phyloP scores from a whole-genome alignment of 2,329 filamentous ascomycete genomes.

The Claviceps fusiformis region DNA sequence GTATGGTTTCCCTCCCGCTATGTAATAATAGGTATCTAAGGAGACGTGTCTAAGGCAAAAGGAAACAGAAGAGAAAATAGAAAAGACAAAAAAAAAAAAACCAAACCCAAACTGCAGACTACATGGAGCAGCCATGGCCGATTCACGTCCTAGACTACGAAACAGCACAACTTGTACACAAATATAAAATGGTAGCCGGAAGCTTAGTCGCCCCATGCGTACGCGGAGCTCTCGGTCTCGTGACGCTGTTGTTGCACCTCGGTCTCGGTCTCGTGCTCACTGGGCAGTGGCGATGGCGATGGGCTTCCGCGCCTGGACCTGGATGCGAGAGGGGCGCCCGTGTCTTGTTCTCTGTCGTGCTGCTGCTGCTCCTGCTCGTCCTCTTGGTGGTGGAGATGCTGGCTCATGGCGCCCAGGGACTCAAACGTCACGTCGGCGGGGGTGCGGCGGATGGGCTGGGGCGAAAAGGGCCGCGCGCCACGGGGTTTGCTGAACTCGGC shows the following conservation, averaged over 20 bases:
- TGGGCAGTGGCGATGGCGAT: background rate
- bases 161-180: too few species aligned
- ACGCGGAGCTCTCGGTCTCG: background rate
- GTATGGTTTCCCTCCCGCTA: too few species aligned
- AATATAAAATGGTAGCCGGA: too few species aligned
- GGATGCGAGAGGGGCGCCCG: background rate
- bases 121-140: too few species aligned
- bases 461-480: constrained; percentile 45
- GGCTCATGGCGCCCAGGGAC: constrained; percentile 18
- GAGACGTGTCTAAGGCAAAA: too few species aligned
- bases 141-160: too few species aligned
- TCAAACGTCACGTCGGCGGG: constrained; percentile 28
- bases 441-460: constrained; percentile 33
- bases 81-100: too few species aligned
- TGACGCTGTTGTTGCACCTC: background rate
- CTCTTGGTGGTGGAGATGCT: background rate
- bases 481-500: constrained; percentile 39
- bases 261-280: background rate
- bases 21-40: too few species aligned
- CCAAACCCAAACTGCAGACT: too few species aligned
- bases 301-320: background rate
- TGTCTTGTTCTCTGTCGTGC: background rate
- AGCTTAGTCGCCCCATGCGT: background rate
- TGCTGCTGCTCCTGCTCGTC: background rate
- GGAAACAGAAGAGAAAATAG: too few species aligned